Evolutionary conservation across 164 flowering plant genomes (phyloP), one percentile per base, ranked within the genome.

Genomic region (Brasenia schreberi): DNA sequence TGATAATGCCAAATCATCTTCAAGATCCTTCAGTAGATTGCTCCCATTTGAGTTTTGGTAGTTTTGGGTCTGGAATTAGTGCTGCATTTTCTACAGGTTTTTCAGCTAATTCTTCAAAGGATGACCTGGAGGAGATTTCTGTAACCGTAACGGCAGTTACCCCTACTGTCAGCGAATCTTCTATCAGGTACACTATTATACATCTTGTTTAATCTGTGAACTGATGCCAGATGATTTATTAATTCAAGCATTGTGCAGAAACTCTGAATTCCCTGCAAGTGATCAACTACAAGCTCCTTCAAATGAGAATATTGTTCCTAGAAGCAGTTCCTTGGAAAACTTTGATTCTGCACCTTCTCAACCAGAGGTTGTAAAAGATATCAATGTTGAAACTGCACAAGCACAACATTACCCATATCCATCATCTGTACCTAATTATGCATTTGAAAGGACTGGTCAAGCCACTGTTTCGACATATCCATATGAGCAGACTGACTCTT

Each of bases 21-120:
- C 97, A 90, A 79, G 88, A 89, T 63, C 92, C 90, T 56, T 75
- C 83, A 66, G 83, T 85, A 12, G 96, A 92, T 33, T 90, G 86
- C 74, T 83, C 87, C 16, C 92, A 90, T 72, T 73, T 95, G 82
- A 90, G 94, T 75, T 95, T 95, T 84, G 99, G 99, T 43, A 95
- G 97, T 73, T 92, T 95, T 75, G 90, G 97, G 66, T 69, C 93
- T 74, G 89, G 78, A 66, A 72, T 79, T n/a, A 72, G 67, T 76
- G 73, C 81, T 73, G 71, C 76, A 27, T 79, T 73, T 78, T 74
- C 89, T 64, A 88, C 81, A 9, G 63, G 84, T 70, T 74, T 70
- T 76, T 74, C 80, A 64, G 80, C 88, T 65, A 79, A 75, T 60
- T 71, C 85, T 19, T 59, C 75, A 62, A 81, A 81, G 67, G 74